Conservation (phyloP, 164 flowering plant species). For the Cinnamomum micranthum region DNA sequence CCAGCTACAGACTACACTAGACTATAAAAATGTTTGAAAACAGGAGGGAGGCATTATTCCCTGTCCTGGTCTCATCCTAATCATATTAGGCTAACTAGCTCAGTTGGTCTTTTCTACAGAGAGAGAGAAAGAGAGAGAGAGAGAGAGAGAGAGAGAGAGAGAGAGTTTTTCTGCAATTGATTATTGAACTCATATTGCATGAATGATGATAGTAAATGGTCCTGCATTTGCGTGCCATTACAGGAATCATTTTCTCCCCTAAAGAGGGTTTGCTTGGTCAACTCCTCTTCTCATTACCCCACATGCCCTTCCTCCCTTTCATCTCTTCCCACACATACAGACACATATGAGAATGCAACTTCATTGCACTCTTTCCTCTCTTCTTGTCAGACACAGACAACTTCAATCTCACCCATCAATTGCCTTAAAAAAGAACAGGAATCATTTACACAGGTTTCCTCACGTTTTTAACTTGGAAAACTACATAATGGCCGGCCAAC, state of each 20-base stretch:
- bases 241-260: background rate
- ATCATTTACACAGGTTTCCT: background rate
- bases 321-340: background rate
- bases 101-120: too few relatives aligned
- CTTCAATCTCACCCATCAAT: background rate
- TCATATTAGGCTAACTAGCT: too few relatives aligned
- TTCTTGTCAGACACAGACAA: too few relatives aligned
- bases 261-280: slow-evolving; percentile 1
- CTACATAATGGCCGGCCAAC: background rate
- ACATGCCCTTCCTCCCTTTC: background rate
- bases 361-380: background rate
- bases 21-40: too few relatives aligned
- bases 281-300: background rate
- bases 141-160: slow-evolving; percentile 4
- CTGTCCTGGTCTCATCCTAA: too few relatives aligned
- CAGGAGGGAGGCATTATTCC: too few relatives aligned
- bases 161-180: background rate
- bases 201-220: background rate
- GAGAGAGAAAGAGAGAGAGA: too few relatives aligned
- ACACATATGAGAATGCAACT: background rate
- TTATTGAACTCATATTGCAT: background rate
- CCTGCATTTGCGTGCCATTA: slow-evolving; percentile 5
- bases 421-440: background rate
- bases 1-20: too few relatives aligned
- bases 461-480: background rate